Base-by-base conservation (phyloP, 2,329 filamentous ascomycete species). In the Pseudocercospora musae region DNA sequence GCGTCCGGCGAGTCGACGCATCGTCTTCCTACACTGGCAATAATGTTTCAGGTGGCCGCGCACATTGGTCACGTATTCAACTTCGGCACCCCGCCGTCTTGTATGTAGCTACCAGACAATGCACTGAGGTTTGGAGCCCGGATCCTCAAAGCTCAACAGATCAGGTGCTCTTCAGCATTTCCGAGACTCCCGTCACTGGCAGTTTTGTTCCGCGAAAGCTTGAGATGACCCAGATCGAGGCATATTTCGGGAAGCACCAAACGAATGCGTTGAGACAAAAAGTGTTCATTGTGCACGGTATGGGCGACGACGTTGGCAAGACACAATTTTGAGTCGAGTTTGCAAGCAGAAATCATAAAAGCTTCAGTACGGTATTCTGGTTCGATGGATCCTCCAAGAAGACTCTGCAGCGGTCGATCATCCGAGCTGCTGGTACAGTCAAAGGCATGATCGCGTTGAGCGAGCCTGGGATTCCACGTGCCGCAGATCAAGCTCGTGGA, bases 251-350 rank as follows among this genome's bases (percentile, higher is more conserved):
- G 29, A 11, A 31, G 29, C 29, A 31, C 2, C 29, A 31, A 31
- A 31, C 29, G 29, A 7, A 9, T 11, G 29, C 10, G 29, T 10
- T 31, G 29, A 9, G 29, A 10, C 29, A 10, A 31, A 31, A 31
- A 31, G 29, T 62, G n/a, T 63, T 70, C 46, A 64, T 72, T 13
- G 54, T 74, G 31, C 60, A 70, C 56, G 70, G 72, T 29, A 59
- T 72, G 27, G 69, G 71, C 20, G 70, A 71, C 8, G 71, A n/a
- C n/a, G n/a, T 72, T 20, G 71, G 72, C 18, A 73, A 74, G 62
- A 73, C 72, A 25, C 67, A 71, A 54, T 58, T 74, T 13, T 68
- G 58, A 20, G 33, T 46, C 29, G 23, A 56, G 6, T 65, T 63
- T 46, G 58, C 40, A 40, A 10, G 37, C 29, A 40, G 25, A 2